Conservation (phyloP, 805 yeast genomes). For the Candida krabiensis region DNA sequence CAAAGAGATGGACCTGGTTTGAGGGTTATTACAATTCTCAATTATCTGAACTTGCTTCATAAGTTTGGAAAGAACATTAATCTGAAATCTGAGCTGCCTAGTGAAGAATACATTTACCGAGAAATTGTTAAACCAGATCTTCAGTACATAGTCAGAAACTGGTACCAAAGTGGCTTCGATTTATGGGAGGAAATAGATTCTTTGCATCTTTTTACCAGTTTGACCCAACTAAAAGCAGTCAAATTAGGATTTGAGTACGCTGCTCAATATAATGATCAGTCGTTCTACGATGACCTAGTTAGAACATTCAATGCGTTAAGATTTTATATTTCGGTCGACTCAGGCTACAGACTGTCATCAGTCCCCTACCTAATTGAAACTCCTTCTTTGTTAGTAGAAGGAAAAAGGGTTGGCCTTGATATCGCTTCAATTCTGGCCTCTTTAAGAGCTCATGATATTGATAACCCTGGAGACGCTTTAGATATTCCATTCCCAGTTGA, state of each 20-base stretch:
- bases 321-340: conserved; percentile 37
- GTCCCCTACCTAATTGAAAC: conserved; percentile 69
- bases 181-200: conserved; percentile 89
- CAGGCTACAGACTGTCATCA: conserved; percentile 41
- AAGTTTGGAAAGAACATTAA: conserved; percentile 27
- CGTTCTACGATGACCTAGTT: conserved; percentile 32
- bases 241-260: conserved; percentile 51
- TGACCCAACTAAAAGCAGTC: conserved; percentile 72
- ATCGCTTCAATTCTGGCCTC: conserved; percentile 63
- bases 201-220: conserved; percentile 74
- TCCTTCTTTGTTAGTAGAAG: conserved; percentile 42
- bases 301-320: conserved; percentile 36
- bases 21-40: conserved; percentile 62
- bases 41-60: conserved; percentile 48
- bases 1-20: conserved; percentile 95
- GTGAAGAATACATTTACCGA: conserved; percentile 42
- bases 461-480: conserved; percentile 31
- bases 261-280: conserved; percentile 27
- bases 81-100: conserved; percentile 30
- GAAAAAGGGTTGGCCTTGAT: conserved; percentile 71
- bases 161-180: conserved; percentile 75
- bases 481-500: conserved; percentile 63
- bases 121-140: conserved; percentile 69
- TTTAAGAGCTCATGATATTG: conserved; percentile 45
- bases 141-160: conserved; percentile 55